Evolutionary conservation across 768 basidiomycete genomes (phyloP).

Genomic region (Tephrocybe rancida): DNA sequence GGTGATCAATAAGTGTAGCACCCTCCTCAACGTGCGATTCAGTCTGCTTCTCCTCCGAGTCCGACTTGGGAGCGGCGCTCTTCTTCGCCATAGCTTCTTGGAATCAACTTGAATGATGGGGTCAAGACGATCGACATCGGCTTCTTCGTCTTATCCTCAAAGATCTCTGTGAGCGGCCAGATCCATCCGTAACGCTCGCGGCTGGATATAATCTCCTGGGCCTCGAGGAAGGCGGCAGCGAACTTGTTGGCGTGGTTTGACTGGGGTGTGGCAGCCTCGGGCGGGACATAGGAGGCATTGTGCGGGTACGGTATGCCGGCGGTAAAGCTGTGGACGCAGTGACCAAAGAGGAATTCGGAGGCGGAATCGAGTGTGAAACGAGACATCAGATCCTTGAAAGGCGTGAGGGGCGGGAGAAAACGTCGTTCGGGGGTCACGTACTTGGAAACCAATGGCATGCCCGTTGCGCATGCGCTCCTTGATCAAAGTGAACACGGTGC

Average conservation of each 20-base stretch:
- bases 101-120: slow-evolving; percentile 55
- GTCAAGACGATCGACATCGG: slow-evolving; percentile 59
- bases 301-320: slow-evolving; percentile 56
- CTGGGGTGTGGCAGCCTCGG: slow-evolving; percentile 22
- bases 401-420: background rate
- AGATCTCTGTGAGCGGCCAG: slow-evolving; percentile 59
- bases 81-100: slow-evolving; percentile 51
- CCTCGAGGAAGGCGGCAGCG: slow-evolving; percentile 48
- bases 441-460: slow-evolving; percentile 62
- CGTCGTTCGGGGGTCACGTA: slow-evolving; percentile 15
- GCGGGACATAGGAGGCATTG: slow-evolving; percentile 30
- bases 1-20: slow-evolving; percentile 56
- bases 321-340: slow-evolving; percentile 53
- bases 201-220: slow-evolving; percentile 43
- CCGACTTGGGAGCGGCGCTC: slow-evolving; percentile 10
- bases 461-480: slow-evolving; percentile 51
- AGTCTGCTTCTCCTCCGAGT: slow-evolving; percentile 25
- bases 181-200: slow-evolving; percentile 47
- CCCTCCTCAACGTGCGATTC: slow-evolving; percentile 37
- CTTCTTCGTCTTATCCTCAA: slow-evolving; percentile 41
- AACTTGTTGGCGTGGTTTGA: slow-evolving; percentile 43
- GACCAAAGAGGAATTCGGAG: slow-evolving; percentile 67
- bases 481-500: slow-evolving; percentile 43
- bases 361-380: slow-evolving; percentile 71
- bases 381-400: slow-evolving; percentile 60